Conservation (phyloP, 805 yeast genomes). For the Cyberlindnera mrakii region DNA sequence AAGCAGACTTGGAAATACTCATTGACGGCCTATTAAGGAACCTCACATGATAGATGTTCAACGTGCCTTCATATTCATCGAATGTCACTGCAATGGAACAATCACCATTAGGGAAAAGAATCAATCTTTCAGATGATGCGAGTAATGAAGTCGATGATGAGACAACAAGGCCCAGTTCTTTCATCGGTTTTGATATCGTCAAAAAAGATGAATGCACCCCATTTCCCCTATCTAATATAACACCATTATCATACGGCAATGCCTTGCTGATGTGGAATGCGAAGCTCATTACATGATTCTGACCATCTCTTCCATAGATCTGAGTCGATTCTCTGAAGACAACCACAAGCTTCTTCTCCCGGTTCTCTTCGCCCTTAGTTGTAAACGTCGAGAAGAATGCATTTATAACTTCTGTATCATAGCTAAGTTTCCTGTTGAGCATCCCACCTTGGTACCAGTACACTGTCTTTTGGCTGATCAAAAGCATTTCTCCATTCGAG, state of each 20-base stretch:
- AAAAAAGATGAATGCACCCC: conserved; percentile 34
- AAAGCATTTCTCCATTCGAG: conserved; percentile 12
- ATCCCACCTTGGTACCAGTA: conserved; percentile 45
- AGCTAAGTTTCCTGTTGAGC: conserved; percentile 42
- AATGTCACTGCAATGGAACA: conserved; percentile 51
- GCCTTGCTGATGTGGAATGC: conserved; percentile 63
- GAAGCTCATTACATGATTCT: conserved; percentile 52
- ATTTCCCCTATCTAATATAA: conserved; percentile 50
- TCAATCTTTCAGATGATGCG: conserved; percentile 48
- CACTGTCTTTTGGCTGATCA: conserved; percentile 11
- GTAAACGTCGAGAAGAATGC: conserved; percentile 58
- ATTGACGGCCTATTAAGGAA: conserved; percentile 25
- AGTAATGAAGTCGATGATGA: conserved; percentile 67
- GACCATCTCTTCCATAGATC: conserved; percentile 57
- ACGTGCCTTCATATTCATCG: conserved; percentile 36
- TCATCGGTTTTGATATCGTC: conserved; percentile 67
- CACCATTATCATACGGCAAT: conserved; percentile 61
- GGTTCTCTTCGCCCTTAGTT: conserved; percentile 7
- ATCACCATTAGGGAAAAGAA: conserved; percentile 43
- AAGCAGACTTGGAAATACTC: not conserved
- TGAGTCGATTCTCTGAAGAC: conserved; percentile 55
- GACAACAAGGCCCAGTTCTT: conserved; percentile 65
- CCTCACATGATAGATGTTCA: conserved; percentile 53
- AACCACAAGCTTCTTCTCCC: conserved; percentile 45
- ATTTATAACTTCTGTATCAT: conserved; percentile 43